Base-by-base conservation (phyloP, 495 filamentous ascomycete species). In the Talaromyces trachyspermus region DNA sequence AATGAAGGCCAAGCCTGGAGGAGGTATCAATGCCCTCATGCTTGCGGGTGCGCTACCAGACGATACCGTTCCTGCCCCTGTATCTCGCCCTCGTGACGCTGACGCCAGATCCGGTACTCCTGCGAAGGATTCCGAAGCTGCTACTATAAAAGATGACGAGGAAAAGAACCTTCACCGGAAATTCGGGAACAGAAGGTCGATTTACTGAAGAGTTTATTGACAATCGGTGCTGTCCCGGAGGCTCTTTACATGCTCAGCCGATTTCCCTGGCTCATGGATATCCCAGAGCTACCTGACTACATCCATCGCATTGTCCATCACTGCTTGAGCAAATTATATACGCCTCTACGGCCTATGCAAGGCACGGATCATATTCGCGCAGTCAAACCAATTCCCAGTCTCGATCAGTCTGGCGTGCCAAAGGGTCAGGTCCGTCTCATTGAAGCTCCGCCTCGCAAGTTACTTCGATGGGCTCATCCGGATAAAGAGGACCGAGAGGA, bases 201-300 rank as follows among this genome's bases (percentile, higher is more conserved):
- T 39, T 73, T 99, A 1, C 74, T 99, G 27, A 85, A 84, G 54
- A 87, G 88, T 54, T 75, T 99, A 17, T 75, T 99, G 3, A 83
- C 83, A 9, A 90, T 96, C 52, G 94, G 94, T 18, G 92, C 94
- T 12, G 72, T 99, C 23, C 91, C 94, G 0, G 94, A 97, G 62
- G 79, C 94, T 2, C 75, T 97, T 17, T 96, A 89, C 63, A 86
- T 99, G 38, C 76, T 99, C 26, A 91, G 89, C 38, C 83, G 84
- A 48, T 94, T 94, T 57, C 85, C 86, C 18, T 96, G 92, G 88
- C 76, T 97, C 11, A 79, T 88, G 33, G 86, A 95, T 40, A 79
- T 77, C 2, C 83, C 88, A 14, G 88, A 96, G 41, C 74, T 95
- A 25, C 72, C 79, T 26, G 75, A 79, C 26, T 81, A 89, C 49